These are phyloP conservation scores for Candida tibetensis DNA, from an alignment of 805 yeast genomes.

Conservation along the genomic window DNA sequence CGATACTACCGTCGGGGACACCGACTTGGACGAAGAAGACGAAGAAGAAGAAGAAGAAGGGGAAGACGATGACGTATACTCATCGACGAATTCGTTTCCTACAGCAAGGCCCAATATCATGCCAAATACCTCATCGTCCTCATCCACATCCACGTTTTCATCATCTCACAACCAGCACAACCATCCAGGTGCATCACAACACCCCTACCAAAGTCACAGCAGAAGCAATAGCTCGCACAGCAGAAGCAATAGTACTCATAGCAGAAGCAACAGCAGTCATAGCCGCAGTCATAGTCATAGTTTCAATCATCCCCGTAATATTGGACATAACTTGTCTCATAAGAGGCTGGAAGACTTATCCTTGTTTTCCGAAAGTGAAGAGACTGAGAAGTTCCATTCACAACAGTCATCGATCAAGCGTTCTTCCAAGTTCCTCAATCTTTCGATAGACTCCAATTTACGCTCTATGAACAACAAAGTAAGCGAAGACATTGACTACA, in stretches of 20 bases:
- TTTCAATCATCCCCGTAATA: neutral
- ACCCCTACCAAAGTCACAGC: neutral
- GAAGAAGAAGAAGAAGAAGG: slow-evolving; percentile 6
- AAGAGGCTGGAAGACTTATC: slow-evolving; percentile 5
- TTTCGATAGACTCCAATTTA: slow-evolving; percentile 34
- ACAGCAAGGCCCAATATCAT: too few species aligned
- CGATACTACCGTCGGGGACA: slow-evolving; percentile 4
- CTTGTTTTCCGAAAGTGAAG: slow-evolving; percentile 7
- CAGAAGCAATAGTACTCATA: slow-evolving; percentile 1
- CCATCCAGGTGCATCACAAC: neutral
- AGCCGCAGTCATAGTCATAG: slow-evolving; percentile 1
- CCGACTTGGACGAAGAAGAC: slow-evolving; percentile 2
- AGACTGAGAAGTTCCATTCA: slow-evolving; percentile 11
- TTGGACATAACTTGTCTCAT: slow-evolving; percentile 2
- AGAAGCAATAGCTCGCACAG: neutral
- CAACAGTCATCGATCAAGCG: slow-evolving; percentile 33
- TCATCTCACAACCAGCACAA: neutral
- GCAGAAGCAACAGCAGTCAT: slow-evolving; percentile 1
- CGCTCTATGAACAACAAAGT: slow-evolving; percentile 7
- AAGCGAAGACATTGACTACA: slow-evolving; percentile 21
- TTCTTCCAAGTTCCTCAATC: slow-evolving; percentile 40
- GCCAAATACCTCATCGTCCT: slow-evolving; percentile 1
- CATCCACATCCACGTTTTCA: neutral
- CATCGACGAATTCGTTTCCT: slow-evolving; percentile 1
- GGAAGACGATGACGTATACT: slow-evolving; percentile 6